Conservation (phyloP, 1,284 basidiomycete species). For the Ganoderma resinaceum region DNA sequence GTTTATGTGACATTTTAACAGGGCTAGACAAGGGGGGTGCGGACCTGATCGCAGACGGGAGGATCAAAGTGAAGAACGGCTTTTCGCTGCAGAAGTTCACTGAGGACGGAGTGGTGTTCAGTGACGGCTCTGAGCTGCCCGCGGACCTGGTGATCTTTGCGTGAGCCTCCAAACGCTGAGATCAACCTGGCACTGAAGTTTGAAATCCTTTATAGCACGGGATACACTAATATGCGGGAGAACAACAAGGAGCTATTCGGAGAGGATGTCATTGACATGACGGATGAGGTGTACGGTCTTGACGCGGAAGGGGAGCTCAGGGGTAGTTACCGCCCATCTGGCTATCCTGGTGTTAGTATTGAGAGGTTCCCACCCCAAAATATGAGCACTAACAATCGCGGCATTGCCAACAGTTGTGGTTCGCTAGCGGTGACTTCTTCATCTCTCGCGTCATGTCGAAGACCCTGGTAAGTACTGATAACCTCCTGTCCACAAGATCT, state of each 20-base stretch:
- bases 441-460: constrained; percentile 29
- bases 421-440: constrained; percentile 27
- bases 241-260: constrained; percentile 48
- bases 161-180: constrained; percentile 14
- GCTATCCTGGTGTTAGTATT: constrained; percentile 41
- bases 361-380: no score
- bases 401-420: constrained; percentile 14
- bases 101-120: constrained; percentile 46
- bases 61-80: constrained; percentile 53
- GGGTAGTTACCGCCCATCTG: constrained; percentile 44
- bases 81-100: constrained; percentile 45
- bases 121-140: constrained; percentile 50
- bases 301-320: constrained; percentile 60
- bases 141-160: constrained; percentile 57
- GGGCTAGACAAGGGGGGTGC: constrained; percentile 43
- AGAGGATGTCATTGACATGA: constrained; percentile 52
- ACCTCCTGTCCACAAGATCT: not conserved
- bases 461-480: constrained; percentile 18
- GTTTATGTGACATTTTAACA: constrained; percentile 8
- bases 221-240: constrained; percentile 26
- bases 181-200: not conserved
- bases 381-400: not conserved
- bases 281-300: constrained; percentile 59
- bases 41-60: constrained; percentile 46
- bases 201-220: constrained; percentile 13